phyloP scores from a whole-genome alignment of 2,329 filamentous ascomycete genomes.

The Sporothrix euskadiensis region DNA sequence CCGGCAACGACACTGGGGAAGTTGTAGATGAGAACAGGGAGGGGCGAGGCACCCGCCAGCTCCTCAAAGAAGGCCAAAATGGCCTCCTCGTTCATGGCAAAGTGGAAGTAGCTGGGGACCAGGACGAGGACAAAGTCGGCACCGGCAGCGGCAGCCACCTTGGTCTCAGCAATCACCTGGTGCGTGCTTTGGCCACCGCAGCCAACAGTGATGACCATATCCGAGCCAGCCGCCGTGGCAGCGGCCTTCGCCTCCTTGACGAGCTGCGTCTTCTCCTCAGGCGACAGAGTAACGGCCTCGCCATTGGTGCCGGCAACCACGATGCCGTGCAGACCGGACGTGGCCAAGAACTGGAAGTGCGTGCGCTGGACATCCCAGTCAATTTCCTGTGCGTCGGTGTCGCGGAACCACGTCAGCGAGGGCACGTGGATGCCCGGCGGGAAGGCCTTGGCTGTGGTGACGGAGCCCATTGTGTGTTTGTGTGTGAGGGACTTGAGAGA shows the following conservation, averaged over 20 bases:
- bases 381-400: slow-evolving; percentile 51
- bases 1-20: slow-evolving; percentile 68
- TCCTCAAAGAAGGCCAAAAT: slow-evolving; percentile 65
- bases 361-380: slow-evolving; percentile 57
- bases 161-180: slow-evolving; percentile 65
- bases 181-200: slow-evolving; percentile 66
- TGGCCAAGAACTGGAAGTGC: slow-evolving; percentile 56
- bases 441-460: slow-evolving; percentile 22
- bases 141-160: slow-evolving; percentile 61
- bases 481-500: neutral
- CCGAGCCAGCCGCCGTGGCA: slow-evolving; percentile 55
- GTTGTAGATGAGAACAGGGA: slow-evolving; percentile 72
- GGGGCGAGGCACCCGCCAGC: slow-evolving; percentile 58
- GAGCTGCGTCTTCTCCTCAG: slow-evolving; percentile 63
- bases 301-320: slow-evolving; percentile 73
- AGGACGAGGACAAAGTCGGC: slow-evolving; percentile 69
- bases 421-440: slow-evolving; percentile 59
- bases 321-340: slow-evolving; percentile 56
- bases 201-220: slow-evolving; percentile 66
- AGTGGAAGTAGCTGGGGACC: slow-evolving; percentile 71
- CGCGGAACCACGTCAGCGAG: slow-evolving; percentile 56
- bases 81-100: slow-evolving; percentile 60
- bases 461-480: slow-evolving; percentile 23
- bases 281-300: slow-evolving; percentile 68
- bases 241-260: slow-evolving; percentile 62